These are phyloP conservation scores for Xylaria sp. DNA, from an alignment of 2,329 filamentous ascomycete species.

Conservation along the genomic window DNA sequence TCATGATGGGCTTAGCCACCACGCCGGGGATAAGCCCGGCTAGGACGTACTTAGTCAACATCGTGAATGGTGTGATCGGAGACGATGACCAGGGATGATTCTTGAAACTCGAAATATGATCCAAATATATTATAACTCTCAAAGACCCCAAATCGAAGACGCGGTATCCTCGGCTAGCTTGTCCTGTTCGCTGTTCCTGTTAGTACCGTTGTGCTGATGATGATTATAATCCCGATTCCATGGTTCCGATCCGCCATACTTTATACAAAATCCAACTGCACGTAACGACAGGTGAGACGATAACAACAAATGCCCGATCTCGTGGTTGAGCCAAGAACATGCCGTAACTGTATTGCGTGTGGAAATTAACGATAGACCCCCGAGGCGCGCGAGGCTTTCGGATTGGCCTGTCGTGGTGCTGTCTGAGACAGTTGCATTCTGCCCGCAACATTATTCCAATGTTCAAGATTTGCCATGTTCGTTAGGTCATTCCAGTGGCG, in stretches of 20 bases:
- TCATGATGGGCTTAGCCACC: slow-evolving; percentile 46
- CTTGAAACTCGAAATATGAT: slow-evolving; percentile 19
- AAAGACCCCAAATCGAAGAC: slow-evolving; percentile 7
- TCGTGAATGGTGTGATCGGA: slow-evolving; percentile 35
- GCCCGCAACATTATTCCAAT: slow-evolving; percentile 23
- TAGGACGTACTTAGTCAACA: slow-evolving; percentile 46
- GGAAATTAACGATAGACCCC: slow-evolving; percentile 20
- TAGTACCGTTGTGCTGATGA: slow-evolving; percentile 29
- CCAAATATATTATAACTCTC: slow-evolving; percentile 16
- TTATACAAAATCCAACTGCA: slow-evolving; percentile 32
- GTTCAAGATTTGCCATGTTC: slow-evolving; percentile 18
- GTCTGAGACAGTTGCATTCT: slow-evolving; percentile 30
- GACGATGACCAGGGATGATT: slow-evolving; percentile 7
- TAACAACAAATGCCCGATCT: slow-evolving; percentile 20
- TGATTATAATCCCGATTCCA: not conserved
- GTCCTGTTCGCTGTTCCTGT: slow-evolving; percentile 13
- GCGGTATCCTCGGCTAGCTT: not conserved
- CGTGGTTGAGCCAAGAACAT: slow-evolving; percentile 21
- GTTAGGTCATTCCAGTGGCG: slow-evolving; percentile 30
- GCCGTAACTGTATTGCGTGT: slow-evolving; percentile 27
- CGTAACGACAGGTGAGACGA: not conserved
- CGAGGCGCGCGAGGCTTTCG: slow-evolving; percentile 15
- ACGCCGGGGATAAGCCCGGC: slow-evolving; percentile 46
- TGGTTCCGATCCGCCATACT: slow-evolving; percentile 22
- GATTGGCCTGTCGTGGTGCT: slow-evolving; percentile 21